Conservation (phyloP, 192 early-diverging fungal genomes). For the Jimgerdemannia lactiflua region DNA sequence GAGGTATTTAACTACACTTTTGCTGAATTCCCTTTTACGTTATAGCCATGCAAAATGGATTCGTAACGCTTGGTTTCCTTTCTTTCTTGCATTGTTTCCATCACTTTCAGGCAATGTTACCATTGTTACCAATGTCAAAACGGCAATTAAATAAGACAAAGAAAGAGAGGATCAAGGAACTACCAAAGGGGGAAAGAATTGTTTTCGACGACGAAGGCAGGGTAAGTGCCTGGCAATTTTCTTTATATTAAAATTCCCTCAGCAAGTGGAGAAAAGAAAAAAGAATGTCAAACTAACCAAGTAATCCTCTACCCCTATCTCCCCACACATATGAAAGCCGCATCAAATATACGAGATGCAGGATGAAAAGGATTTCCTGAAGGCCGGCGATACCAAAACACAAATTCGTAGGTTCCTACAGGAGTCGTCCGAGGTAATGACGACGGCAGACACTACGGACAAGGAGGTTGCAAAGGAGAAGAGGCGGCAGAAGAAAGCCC, state of each 20-base stretch:
- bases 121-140: conserved; percentile 31
- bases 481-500: conserved; percentile 65
- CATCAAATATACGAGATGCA: conserved; percentile 77
- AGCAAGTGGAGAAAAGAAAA: too few species aligned
- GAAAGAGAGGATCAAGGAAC: conserved; percentile 73
- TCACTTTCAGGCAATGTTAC: conserved; percentile 8
- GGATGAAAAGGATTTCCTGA: conserved; percentile 76
- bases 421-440: conserved; percentile 65
- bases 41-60: conserved; percentile 8
- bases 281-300: too few species aligned
- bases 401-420: conserved; percentile 72
- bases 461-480: conserved; percentile 65
- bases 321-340: conserved; percentile 19
- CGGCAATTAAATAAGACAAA: conserved; percentile 50
- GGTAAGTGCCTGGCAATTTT: conserved; percentile 25
- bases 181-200: conserved; percentile 67
- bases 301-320: too few species aligned
- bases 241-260: too few species aligned
- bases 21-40: too few species aligned
- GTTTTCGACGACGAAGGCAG: conserved; percentile 96
- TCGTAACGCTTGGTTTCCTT: conserved; percentile 7
- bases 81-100: background rate
- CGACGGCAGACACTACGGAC: conserved; percentile 75
- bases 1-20: background rate
- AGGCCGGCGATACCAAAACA: conserved; percentile 61